Percentiles rank a stretch among this genome's conserved stretches.
phyloP scores from a whole-genome alignment of 2,329 filamentous ascomycete genomes.

The Penicillium brevicompactum region DNA sequence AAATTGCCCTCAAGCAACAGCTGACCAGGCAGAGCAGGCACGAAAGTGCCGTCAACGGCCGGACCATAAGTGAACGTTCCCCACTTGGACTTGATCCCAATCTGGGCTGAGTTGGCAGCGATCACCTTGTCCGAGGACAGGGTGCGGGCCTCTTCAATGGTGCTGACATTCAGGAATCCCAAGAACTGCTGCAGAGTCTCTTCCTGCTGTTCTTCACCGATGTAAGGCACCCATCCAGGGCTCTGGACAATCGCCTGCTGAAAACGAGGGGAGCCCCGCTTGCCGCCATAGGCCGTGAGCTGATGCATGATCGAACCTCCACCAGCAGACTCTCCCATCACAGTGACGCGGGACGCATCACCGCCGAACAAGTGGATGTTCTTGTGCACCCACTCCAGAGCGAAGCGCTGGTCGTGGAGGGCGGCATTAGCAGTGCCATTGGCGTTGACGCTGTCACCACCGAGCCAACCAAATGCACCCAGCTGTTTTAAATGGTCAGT shows the following conservation, averaged over 20 bases:
- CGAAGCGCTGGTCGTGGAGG: slow-evolving; percentile 57
- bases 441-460: slow-evolving; percentile 46
- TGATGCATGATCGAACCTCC: slow-evolving; percentile 59
- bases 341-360: slow-evolving; percentile 52
- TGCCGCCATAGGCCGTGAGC: slow-evolving; percentile 55
- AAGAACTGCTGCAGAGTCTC: slow-evolving; percentile 44
- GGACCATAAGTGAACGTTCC: slow-evolving; percentile 52
- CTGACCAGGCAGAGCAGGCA: slow-evolving; percentile 49
- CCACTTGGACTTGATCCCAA: slow-evolving; percentile 37
- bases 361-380: slow-evolving; percentile 60
- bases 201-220: slow-evolving; percentile 42
- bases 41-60: slow-evolving; percentile 53
- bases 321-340: slow-evolving; percentile 51
- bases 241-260: slow-evolving; percentile 49
- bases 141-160: slow-evolving; percentile 47
- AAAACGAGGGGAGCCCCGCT: slow-evolving; percentile 39
- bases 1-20: slow-evolving; percentile 49
- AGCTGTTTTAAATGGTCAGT: slow-evolving; percentile 29
- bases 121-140: slow-evolving; percentile 45
- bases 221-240: slow-evolving; percentile 40
- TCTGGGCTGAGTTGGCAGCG: slow-evolving; percentile 47
- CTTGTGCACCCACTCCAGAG: slow-evolving; percentile 59
- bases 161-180: slow-evolving; percentile 44
- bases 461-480: slow-evolving; percentile 53
- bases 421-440: slow-evolving; percentile 53